phyloP scores from a whole-genome alignment of 2,329 filamentous ascomycete genomes.

The Fusarium avenaceum region DNA sequence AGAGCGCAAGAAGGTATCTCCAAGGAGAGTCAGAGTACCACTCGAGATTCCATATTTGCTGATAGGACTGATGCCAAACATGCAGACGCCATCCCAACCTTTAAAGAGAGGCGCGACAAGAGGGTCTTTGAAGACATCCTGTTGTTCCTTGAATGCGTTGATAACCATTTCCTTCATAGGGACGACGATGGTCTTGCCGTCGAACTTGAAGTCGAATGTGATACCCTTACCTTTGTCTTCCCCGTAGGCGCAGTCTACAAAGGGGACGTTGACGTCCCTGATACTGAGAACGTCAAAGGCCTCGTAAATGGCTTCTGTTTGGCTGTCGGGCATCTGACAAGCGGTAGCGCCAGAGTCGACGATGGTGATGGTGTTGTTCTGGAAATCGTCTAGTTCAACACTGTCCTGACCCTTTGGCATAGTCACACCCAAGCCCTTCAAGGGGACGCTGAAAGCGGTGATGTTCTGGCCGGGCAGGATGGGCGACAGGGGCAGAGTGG shows the following conservation, averaged over 20 bases:
- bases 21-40: slow-evolving; percentile 61
- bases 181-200: slow-evolving; percentile 62
- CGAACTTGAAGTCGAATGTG: slow-evolving; percentile 67
- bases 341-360: slow-evolving; percentile 82
- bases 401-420: slow-evolving; percentile 46
- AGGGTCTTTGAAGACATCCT: slow-evolving; percentile 58
- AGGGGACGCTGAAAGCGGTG: slow-evolving; percentile 54
- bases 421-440: slow-evolving; percentile 57
- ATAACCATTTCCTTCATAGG: slow-evolving; percentile 67
- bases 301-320: slow-evolving; percentile 65
- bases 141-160: slow-evolving; percentile 55
- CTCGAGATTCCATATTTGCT: slow-evolving; percentile 51
- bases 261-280: slow-evolving; percentile 58
- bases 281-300: slow-evolving; percentile 66
- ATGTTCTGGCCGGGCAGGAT: slow-evolving; percentile 57
- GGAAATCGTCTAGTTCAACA: slow-evolving; percentile 54
- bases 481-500: slow-evolving; percentile 61
- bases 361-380: slow-evolving; percentile 73
- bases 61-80: slow-evolving; percentile 67
- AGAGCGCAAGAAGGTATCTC: slow-evolving; percentile 69
- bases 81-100: slow-evolving; percentile 62
- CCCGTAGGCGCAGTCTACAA: slow-evolving; percentile 66
- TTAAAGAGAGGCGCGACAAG: slow-evolving; percentile 51
- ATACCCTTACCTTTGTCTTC: slow-evolving; percentile 59
- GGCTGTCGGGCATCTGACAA: slow-evolving; percentile 73